Percentiles rank a stretch among this genome's conserved stretches.
Conservation (phyloP, 2,329 filamentous ascomycete species). For the Raffaelea albimanens region DNA sequence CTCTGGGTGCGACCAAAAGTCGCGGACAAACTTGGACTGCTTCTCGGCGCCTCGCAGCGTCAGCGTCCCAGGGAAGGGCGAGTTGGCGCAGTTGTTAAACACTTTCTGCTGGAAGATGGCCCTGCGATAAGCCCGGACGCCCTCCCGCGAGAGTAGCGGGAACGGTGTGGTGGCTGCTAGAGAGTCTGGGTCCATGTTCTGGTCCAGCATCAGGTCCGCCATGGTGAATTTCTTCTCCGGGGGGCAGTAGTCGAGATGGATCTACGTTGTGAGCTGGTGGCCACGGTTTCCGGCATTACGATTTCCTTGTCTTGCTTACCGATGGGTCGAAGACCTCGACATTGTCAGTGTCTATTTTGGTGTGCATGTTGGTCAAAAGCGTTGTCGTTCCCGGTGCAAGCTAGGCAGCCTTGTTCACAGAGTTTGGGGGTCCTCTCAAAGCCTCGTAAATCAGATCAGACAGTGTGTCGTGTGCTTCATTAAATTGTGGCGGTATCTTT, state of each 20-base stretch:
- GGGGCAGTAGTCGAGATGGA: background rate
- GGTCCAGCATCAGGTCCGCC: background rate
- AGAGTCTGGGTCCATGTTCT: background rate
- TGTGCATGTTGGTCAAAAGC: no score
- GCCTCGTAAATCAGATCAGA: no score
- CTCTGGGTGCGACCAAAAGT: background rate
- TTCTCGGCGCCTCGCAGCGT: background rate
- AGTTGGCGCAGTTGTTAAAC: background rate
- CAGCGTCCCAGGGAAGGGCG: background rate
- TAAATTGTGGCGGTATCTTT: no score
- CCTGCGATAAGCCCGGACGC: background rate
- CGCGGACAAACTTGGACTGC: background rate
- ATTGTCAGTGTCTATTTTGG: no score
- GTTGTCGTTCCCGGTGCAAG: no score
- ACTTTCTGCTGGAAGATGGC: background rate
- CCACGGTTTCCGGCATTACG: background rate
- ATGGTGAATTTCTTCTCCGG: background rate
- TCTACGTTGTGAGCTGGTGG: background rate
- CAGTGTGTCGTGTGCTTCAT: no score
- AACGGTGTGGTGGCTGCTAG: background rate
- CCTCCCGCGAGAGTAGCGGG: background rate
- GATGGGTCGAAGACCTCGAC: no score
- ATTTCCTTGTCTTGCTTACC: no score
- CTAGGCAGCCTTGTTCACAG: no score
- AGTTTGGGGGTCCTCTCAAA: no score